Conservation (phyloP, 2,329 filamentous ascomycete species). For the Thielaviopsis punctulata region DNA sequence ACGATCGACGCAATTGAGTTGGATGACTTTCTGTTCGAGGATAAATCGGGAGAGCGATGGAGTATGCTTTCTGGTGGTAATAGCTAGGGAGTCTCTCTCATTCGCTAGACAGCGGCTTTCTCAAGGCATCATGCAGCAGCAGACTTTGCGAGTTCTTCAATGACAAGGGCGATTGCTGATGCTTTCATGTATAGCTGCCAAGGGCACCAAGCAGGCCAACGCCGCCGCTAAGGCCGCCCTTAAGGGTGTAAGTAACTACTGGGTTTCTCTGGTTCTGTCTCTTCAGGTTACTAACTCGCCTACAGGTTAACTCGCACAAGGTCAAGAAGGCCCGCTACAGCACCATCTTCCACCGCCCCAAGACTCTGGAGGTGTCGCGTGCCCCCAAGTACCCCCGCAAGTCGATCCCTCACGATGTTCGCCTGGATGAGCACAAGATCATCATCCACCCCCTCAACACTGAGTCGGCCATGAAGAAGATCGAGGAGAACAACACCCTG, state of each 20-base stretch:
- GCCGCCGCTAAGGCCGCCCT: constrained; percentile 91
- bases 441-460: constrained; percentile 98
- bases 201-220: constrained; percentile 70
- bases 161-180: constrained; percentile 54
- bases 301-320: constrained; percentile 50
- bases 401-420: constrained; percentile 74
- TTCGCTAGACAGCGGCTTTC: constrained; percentile 8
- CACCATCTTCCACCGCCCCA: constrained; percentile 94
- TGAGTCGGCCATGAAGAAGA: constrained; percentile 99
- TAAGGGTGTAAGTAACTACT: constrained; percentile 60
- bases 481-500: constrained; percentile 99
- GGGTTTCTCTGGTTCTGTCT: too few relatives aligned
- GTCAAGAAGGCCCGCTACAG: constrained; percentile 79
- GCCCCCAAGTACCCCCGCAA: constrained; percentile 93
- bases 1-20: constrained; percentile 2
- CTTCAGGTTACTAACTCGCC: neutral
- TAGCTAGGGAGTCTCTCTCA: neutral
- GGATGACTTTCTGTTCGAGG: neutral
- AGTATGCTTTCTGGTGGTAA: constrained; percentile 10
- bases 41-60: neutral
- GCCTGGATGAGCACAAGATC: constrained; percentile 94
- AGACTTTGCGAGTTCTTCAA: constrained; percentile 58
- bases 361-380: constrained; percentile 85
- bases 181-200: constrained; percentile 39
- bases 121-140: constrained; percentile 47